These are phyloP conservation scores for Globisporangium acanthophoron DNA, from an alignment of 352 stramenopile genomes.

Conservation along the genomic window DNA sequence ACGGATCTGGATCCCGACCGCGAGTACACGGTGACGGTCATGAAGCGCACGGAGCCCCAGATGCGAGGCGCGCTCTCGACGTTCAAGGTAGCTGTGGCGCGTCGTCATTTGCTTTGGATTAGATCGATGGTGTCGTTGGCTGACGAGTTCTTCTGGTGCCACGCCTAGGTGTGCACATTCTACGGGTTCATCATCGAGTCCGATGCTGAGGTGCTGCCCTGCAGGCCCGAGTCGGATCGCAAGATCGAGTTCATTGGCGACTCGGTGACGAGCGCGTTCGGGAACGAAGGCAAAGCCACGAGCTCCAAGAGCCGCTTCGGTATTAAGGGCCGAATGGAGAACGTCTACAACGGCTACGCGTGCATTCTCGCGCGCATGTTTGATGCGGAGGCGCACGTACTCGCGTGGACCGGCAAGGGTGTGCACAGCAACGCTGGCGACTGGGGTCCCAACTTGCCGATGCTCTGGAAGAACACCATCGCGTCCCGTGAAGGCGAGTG, in stretches of 20 bases:
- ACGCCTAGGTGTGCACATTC: constrained; percentile 72
- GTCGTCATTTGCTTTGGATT: neutral
- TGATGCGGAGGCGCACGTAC: constrained; percentile 76
- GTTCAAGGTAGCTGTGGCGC: constrained; percentile 48
- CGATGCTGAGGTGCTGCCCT: constrained; percentile 50
- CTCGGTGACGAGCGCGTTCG: constrained; percentile 79
- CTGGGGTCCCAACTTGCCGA: constrained; percentile 79
- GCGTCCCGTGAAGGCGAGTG: constrained; percentile 60
- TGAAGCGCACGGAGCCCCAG: constrained; percentile 82
- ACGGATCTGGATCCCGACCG: constrained; percentile 40
- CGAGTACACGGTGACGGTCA: constrained; percentile 65
- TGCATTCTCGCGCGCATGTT: constrained; percentile 84
- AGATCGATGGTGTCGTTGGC: neutral
- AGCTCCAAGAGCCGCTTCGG: constrained; percentile 68
- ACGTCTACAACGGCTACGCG: constrained; percentile 84
- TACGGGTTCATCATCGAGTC: constrained; percentile 85
- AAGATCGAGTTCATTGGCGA: constrained; percentile 58
- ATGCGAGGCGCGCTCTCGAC: constrained; percentile 81
- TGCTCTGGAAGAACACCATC: constrained; percentile 83
- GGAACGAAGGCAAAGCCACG: constrained; percentile 76
- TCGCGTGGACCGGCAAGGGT: constrained; percentile 83
- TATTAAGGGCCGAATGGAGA: constrained; percentile 86
- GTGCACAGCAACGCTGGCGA: constrained; percentile 83
- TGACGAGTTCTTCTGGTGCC: neutral
- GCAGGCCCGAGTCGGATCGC: constrained; percentile 24